A percentile compares a stretch with the other conserved stretches of the same genome.
Evolutionary conservation across 2,329 filamentous ascomycete species (phyloP).

Genomic region (Paraphaeosphaeria sporulosa): DNA sequence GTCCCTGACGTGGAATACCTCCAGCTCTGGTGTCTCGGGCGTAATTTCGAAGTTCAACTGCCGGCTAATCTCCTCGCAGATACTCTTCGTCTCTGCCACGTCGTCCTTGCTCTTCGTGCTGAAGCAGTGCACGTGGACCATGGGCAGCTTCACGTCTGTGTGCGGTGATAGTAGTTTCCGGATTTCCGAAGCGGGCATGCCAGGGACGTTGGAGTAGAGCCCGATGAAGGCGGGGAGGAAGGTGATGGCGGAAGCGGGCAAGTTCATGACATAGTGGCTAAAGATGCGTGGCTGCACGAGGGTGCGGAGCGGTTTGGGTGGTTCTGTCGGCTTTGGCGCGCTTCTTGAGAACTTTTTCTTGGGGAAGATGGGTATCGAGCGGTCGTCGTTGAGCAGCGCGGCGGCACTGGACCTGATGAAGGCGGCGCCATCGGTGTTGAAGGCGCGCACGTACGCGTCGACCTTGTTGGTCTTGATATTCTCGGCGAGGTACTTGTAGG

Average conservation of each 20-base stretch:
- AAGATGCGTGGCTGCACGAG: constrained; percentile 73
- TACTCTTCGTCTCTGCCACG: constrained; percentile 63
- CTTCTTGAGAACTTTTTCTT: constrained; percentile 43
- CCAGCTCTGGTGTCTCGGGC: constrained; percentile 63
- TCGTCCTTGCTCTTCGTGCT: constrained; percentile 81
- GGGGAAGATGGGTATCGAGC: constrained; percentile 54
- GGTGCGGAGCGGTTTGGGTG: constrained; percentile 46
- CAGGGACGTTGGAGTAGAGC: constrained; percentile 70
- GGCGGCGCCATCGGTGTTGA: constrained; percentile 79
- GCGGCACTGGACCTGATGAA: constrained; percentile 80
- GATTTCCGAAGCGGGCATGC: constrained; percentile 30
- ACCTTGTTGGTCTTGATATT: constrained; percentile 84
- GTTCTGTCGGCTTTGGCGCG: constrained; percentile 27
- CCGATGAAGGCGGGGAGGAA: constrained; percentile 83
- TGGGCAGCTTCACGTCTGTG: constrained; percentile 70
- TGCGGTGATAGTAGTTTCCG: constrained; percentile 42
- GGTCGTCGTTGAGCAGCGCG: constrained; percentile 61
- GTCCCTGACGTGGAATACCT: constrained; percentile 74
- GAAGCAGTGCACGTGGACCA: constrained; percentile 96
- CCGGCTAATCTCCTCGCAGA: constrained; percentile 71
- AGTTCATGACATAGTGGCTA: constrained; percentile 97
- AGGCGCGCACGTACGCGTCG: constrained; percentile 72
- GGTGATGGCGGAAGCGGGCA: constrained; percentile 86
- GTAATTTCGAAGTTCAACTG: constrained; percentile 67
- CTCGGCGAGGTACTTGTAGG: constrained; percentile 74